A percentile compares a stretch with the other conserved stretches of the same genome.
Evolutionary conservation across 225 moss, liverwort and hornwort species (phyloP).

Genomic region (Marchantia paleacea): DNA sequence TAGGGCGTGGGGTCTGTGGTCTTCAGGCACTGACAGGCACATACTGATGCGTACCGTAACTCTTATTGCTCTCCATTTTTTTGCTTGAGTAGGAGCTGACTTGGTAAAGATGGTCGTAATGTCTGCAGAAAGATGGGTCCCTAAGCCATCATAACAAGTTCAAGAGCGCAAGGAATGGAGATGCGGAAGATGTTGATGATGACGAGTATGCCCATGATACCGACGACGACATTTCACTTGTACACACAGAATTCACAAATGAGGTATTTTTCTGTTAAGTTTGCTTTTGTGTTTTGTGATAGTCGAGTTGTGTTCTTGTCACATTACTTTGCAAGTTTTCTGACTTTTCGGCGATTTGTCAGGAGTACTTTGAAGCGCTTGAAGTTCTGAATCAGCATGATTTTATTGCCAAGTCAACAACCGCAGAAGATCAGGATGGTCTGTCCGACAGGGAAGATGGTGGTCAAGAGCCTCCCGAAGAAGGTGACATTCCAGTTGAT

Average conservation of each 20-base stretch:
- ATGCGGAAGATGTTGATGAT: slow-evolving; percentile 58
- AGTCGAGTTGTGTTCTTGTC: not conserved
- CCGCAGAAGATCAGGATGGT: slow-evolving; percentile 69
- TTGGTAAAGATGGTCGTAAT: not conserved
- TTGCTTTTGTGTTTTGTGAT: not conserved
- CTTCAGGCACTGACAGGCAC: no score
- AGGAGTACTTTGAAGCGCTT: slow-evolving; percentile 98
- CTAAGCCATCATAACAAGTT: slow-evolving; percentile 39
- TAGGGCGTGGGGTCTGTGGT: no score
- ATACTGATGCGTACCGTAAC: no score
- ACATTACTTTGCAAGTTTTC: not conserved
- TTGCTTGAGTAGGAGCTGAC: not conserved
- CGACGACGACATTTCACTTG: slow-evolving; percentile 83
- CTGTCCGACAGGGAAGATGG: slow-evolving; percentile 65
- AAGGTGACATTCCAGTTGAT: slow-evolving; percentile 74
- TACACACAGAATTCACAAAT: slow-evolving; percentile 75
- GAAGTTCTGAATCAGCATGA: slow-evolving; percentile 98
- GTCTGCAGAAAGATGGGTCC: slow-evolving; percentile 51
- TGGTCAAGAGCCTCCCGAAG: slow-evolving; percentile 85
- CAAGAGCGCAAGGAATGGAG: slow-evolving; percentile 40
- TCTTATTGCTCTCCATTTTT: no score
- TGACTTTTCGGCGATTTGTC: slow-evolving; percentile 21
- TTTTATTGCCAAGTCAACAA: slow-evolving; percentile 72
- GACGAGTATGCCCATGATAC: slow-evolving; percentile 63
- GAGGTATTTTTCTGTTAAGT: slow-evolving; percentile 49